Base-by-base conservation (phyloP, 2,329 filamentous ascomycete genomes). In the Knoxdaviesia capensis region DNA sequence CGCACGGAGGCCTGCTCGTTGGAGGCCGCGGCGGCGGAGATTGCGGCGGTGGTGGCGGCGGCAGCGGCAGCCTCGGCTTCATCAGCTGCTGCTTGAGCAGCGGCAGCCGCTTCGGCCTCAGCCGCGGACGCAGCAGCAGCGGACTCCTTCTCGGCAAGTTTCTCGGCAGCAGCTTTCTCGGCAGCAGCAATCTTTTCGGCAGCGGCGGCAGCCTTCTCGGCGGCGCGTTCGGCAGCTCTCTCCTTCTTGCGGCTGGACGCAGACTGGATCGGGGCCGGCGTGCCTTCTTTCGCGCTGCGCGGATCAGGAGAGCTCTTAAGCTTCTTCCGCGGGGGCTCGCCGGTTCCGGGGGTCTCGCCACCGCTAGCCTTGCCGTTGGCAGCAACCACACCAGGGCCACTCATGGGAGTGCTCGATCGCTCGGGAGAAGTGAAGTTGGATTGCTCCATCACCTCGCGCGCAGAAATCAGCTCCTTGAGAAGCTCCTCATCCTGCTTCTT, bases 401-500 rank as follows among this genome's bases (percentile, higher is more conserved):
- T 44, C 29, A 39, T 45, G 7, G 41, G 42, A 20, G 43, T 38
- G 30, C 20, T 20, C 20, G 20, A 20, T 59, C 44, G 51, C 34
- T 59, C 49, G 43, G 54, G 50, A 41, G 64, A 48, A 50, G 60
- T 51, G 51, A 60, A 52, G 49, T 63, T 53, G 43, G 63, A 59
- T 55, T 69, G 55, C 63, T 71, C 68, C 36, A 20, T 20, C 2
- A 20, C 20, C 20, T 83, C 77, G 46, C 81, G 74, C 1, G 74
- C 76, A 28, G 70, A 65, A 31, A 71, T 60, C 7, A 83, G 62
- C 57, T 88, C 83, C 50, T 80, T 80, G 42, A 87, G 64, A 9
- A 94, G 65, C 54, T 96, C 90, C 56, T 96, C 88, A 48, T 98
- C 90, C 44, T 93, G 78, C 54, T 81, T 83, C 45, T 83, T 76